Conservation (phyloP, 2,329 filamentous ascomycete genomes). For the Colletotrichum salicis region DNA sequence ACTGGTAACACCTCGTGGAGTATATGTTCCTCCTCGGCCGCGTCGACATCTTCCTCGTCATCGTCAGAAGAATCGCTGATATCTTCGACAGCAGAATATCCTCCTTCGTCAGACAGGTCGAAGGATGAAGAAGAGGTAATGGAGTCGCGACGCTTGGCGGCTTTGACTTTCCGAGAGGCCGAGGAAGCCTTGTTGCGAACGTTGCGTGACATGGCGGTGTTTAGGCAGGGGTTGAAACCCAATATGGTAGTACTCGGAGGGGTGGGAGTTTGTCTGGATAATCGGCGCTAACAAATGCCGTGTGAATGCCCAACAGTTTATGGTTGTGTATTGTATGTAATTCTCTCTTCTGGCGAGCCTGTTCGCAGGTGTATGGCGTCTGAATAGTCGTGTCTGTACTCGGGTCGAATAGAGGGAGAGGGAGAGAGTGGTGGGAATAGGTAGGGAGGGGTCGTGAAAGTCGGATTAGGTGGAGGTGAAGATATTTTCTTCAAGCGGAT, state of each 20-base stretch:
- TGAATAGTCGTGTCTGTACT: background rate
- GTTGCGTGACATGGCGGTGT: constrained; percentile 62
- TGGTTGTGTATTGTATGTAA: background rate
- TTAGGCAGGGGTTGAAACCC: constrained; percentile 23
- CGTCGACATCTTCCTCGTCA: constrained; percentile 81
- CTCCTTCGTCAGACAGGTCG: constrained; percentile 73
- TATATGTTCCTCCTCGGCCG: constrained; percentile 82
- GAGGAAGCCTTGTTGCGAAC: constrained; percentile 58
- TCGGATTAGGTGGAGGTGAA: constrained; percentile 6
- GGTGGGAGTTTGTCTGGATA: constrained; percentile 29
- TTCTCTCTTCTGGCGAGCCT: background rate
- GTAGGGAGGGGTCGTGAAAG: constrained; percentile 2
- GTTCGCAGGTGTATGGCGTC: background rate
- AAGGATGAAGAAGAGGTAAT: constrained; percentile 66
- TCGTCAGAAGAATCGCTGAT: constrained; percentile 82
- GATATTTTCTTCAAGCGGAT: constrained; percentile 22
- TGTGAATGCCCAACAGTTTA: background rate
- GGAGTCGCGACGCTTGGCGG: constrained; percentile 59
- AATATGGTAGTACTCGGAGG: constrained; percentile 35
- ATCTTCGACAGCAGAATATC: constrained; percentile 81
- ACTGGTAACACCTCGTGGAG: constrained; percentile 52
- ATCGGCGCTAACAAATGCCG: constrained; percentile 18
- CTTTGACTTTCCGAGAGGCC: constrained; percentile 57
- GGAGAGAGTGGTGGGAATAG: background rate
- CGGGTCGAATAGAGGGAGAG: background rate